Evolutionary conservation across 306 rosid species (phyloP).

Genomic region (Senna siamea): DNA sequence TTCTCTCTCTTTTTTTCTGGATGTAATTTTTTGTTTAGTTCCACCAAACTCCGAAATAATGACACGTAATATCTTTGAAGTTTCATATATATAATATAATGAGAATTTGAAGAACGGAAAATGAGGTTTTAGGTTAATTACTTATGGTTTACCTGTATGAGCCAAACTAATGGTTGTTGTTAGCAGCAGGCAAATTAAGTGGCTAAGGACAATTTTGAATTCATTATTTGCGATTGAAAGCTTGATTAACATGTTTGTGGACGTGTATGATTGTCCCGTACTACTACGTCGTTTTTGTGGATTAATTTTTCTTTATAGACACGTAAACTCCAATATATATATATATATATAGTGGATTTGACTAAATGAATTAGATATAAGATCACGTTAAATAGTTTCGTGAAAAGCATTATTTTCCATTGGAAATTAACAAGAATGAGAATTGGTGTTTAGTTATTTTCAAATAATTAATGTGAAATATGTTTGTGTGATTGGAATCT

Average conservation of each 20-base stretch:
- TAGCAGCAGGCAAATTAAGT: background rate
- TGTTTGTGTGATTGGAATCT: background rate
- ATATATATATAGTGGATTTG: too few species aligned
- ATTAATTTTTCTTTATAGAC: background rate
- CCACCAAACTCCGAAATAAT: background rate
- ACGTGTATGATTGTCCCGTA: conserved; percentile 4
- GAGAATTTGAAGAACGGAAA: conserved; percentile 13
- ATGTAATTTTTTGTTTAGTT: background rate
- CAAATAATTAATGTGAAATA: too few species aligned
- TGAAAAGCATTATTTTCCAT: conserved; percentile 3
- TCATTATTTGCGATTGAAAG: background rate
- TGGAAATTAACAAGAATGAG: background rate
- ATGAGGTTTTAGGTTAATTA: conserved; percentile 4
- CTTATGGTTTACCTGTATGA: too few species aligned
- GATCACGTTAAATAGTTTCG: too few species aligned
- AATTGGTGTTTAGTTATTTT: background rate
- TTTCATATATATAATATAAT: background rate
- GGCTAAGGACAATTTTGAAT: background rate
- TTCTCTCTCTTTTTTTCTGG: background rate
- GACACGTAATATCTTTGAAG: conserved; percentile 15
- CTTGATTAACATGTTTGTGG: background rate
- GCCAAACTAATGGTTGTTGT: too few species aligned
- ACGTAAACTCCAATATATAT: conserved; percentile 19
- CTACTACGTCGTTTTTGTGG: conserved; percentile 4
- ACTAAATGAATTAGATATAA: too few species aligned